phyloP scores from a whole-genome alignment of 2,329 filamentous ascomycete genomes.

The Alternaria incomplexa region DNA sequence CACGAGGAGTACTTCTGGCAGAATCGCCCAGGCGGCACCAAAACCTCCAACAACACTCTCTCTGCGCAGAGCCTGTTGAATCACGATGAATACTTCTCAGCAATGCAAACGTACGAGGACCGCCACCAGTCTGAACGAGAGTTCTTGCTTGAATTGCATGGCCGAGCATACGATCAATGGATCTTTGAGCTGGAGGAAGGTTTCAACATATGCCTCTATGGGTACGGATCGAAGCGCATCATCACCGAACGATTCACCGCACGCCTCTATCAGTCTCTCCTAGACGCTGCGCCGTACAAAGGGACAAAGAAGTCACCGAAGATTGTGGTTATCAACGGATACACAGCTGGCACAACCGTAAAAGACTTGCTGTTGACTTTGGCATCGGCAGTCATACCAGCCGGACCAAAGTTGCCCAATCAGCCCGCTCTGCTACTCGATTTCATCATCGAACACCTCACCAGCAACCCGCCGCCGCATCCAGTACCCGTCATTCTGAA shows the following conservation, averaged over 20 bases:
- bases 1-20: constrained; percentile 95
- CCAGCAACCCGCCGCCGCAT: constrained; percentile 44
- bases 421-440: constrained; percentile 74
- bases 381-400: constrained; percentile 64
- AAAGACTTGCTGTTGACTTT: constrained; percentile 75
- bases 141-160: constrained; percentile 76
- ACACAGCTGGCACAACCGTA: constrained; percentile 69
- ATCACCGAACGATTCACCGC: constrained; percentile 78
- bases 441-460: constrained; percentile 67
- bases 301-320: constrained; percentile 54
- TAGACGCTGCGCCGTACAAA: constrained; percentile 32
- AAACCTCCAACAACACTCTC: constrained; percentile 87
- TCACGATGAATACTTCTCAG: constrained; percentile 88
- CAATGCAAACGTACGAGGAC: constrained; percentile 69
- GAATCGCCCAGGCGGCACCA: constrained; percentile 79
- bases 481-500: constrained; percentile 76
- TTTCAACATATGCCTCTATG: constrained; percentile 86
- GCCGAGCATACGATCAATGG: constrained; percentile 89
- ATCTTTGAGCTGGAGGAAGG: constrained; percentile 83
- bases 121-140: constrained; percentile 73
- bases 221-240: constrained; percentile 85
- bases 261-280: constrained; percentile 63
- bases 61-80: constrained; percentile 77
- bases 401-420: constrained; percentile 62
- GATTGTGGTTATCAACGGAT: constrained; percentile 88